Evolutionary conservation across 2,329 filamentous ascomycete species (phyloP).

Genomic region (Colletotrichum cordylinicola): DNA sequence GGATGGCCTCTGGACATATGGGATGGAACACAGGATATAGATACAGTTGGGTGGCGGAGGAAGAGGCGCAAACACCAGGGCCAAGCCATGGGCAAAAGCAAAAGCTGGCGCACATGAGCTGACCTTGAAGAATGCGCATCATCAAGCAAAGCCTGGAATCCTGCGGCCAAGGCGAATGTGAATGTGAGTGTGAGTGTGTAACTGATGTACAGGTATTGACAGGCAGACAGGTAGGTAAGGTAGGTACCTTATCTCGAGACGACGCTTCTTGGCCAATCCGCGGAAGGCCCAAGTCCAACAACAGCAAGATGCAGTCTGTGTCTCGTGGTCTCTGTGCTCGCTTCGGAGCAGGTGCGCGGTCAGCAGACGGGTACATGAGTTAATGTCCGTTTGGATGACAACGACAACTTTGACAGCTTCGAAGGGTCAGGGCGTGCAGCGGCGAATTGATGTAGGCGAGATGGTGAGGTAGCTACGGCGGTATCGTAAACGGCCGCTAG

Average conservation of each 20-base stretch:
- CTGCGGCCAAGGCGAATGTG: background rate
- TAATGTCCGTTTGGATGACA: background rate
- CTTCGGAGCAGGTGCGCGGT: background rate
- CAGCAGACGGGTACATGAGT: background rate
- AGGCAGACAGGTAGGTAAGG: background rate
- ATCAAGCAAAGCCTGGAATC: background rate
- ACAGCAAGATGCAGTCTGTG: background rate
- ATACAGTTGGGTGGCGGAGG: background rate
- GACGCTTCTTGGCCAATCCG: background rate
- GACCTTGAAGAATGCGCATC: conserved; percentile 9
- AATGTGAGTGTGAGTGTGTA: background rate
- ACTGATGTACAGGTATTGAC: background rate
- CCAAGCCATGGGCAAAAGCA: background rate
- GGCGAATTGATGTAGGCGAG: background rate
- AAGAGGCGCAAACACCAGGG: background rate
- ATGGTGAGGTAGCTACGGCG: background rate
- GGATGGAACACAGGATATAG: background rate
- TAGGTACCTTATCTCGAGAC: background rate
- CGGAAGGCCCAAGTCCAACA: background rate
- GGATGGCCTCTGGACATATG: background rate
- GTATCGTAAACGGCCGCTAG: background rate
- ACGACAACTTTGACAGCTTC: conserved; percentile 7
- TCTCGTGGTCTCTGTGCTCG: conserved; percentile 7
- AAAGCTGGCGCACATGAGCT: background rate
- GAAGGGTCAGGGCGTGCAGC: background rate